Evolutionary conservation across 495 filamentous ascomycete genomes (phyloP).

Genomic region (Aspergillus taichungensis): DNA sequence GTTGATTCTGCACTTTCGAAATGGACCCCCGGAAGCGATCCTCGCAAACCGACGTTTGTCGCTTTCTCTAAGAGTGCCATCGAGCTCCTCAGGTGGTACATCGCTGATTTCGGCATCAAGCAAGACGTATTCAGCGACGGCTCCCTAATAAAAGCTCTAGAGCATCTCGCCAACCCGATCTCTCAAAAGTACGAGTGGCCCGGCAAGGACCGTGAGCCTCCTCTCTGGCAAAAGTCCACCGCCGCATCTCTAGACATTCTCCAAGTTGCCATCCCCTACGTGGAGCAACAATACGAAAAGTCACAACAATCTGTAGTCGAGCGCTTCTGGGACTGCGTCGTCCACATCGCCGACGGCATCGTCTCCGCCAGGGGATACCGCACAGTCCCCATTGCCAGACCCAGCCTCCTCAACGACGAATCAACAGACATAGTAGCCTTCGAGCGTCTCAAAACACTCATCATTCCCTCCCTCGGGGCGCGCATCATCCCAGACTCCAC

Average conservation of each 20-base stretch:
- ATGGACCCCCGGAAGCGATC: conserved; percentile 25
- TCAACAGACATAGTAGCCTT: conserved; percentile 75
- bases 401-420: conserved; percentile 40
- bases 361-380: conserved; percentile 30
- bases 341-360: conserved; percentile 32
- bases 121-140: conserved; percentile 56
- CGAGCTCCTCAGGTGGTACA: conserved; percentile 53
- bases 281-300: conserved; percentile 39
- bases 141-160: conserved; percentile 49
- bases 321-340: conserved; percentile 34
- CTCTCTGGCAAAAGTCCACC: conserved; percentile 75
- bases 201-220: conserved; percentile 47
- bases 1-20: conserved; percentile 52
- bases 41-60: conserved; percentile 62
- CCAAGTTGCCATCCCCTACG: conserved; percentile 52
- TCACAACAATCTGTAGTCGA: conserved; percentile 21
- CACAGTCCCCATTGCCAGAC: conserved; percentile 16
- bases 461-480: conserved; percentile 66
- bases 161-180: conserved; percentile 59
- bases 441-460: conserved; percentile 52
- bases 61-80: conserved; percentile 77
- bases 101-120: conserved; percentile 53
- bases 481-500: conserved; percentile 54
- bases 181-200: conserved; percentile 64
- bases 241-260: conserved; percentile 60